Percentiles rank a stretch among this genome's conserved stretches.
Evolutionary conservation across 495 filamentous ascomycete species (phyloP).

Genomic region (Tuber umbilicatum): DNA sequence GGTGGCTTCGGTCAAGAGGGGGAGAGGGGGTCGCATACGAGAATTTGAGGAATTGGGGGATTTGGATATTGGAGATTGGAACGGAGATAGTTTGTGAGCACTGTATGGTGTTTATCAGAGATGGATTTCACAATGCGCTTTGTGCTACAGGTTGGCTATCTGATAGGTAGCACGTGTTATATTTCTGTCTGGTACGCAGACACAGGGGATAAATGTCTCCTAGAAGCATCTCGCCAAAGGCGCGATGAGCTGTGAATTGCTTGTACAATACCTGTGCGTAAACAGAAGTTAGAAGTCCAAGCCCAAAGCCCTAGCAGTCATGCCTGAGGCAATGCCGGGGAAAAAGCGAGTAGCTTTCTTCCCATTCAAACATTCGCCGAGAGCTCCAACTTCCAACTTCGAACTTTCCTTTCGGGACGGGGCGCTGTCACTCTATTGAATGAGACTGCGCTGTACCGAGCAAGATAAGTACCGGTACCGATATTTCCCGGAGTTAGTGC

Average conservation of each 20-base stretch:
- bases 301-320: too few relatives aligned
- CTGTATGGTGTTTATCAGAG: not conserved
- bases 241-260: not conserved
- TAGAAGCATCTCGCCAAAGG: not conserved
- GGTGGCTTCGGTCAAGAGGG: not conserved
- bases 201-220: not conserved
- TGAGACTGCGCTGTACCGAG: too few relatives aligned
- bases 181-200: not conserved
- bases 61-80: not conserved
- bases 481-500: not conserved
- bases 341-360: too few relatives aligned
- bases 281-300: too few relatives aligned
- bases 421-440: too few relatives aligned
- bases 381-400: too few relatives aligned
- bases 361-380: too few relatives aligned
- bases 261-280: not conserved
- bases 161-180: not conserved
- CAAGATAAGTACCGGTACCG: too few relatives aligned
- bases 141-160: not conserved
- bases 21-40: not conserved
- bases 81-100: not conserved
- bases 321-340: too few relatives aligned
- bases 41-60: not conserved
- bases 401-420: too few relatives aligned
- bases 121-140: not conserved